Percentiles rank a stretch among this genome's conserved stretches.
Evolutionary conservation across 1,284 basidiomycete genomes (phyloP).

Genomic region (Rhodotorula sp.): DNA sequence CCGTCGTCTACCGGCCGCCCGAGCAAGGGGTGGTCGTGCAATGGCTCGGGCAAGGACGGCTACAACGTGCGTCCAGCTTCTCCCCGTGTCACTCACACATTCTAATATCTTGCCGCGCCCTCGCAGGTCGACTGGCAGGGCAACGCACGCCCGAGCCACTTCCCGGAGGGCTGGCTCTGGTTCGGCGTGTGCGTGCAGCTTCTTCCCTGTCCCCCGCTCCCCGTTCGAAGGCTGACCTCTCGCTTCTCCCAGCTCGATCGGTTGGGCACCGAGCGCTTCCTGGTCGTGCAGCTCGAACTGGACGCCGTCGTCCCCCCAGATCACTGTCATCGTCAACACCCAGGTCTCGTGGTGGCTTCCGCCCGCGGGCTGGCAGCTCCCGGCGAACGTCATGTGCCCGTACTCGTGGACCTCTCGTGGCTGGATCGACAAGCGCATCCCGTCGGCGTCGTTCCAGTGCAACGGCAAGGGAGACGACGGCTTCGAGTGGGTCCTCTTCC

Average conservation of each 20-base stretch:
- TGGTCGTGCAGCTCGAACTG: constrained; percentile 12
- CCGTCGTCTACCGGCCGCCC: constrained; percentile 1
- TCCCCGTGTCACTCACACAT: not conserved
- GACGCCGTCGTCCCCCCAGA: not conserved
- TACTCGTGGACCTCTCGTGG: not conserved
- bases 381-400: not conserved
- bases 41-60: constrained; percentile 14
- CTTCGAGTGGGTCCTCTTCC: constrained; percentile 2
- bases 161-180: constrained; percentile 8
- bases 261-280: constrained; percentile 17
- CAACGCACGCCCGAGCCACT: constrained; percentile 1
- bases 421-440: constrained; percentile 19
- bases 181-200: not conserved
- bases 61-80: not conserved
- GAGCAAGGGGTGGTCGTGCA: not conserved
- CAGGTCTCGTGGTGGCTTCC: constrained; percentile 7
- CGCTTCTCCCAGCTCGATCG: not conserved
- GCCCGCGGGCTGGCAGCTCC: not conserved
- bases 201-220: not conserved
- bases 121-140: constrained; percentile 8
- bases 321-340: not conserved
- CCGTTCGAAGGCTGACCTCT: not conserved
- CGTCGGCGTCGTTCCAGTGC: not conserved
- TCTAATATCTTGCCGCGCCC: too few relatives aligned
- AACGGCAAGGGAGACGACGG: constrained; percentile 6